phyloP scores from a whole-genome alignment of 2,329 filamentous ascomycete species.

The Neonectria faginata region DNA sequence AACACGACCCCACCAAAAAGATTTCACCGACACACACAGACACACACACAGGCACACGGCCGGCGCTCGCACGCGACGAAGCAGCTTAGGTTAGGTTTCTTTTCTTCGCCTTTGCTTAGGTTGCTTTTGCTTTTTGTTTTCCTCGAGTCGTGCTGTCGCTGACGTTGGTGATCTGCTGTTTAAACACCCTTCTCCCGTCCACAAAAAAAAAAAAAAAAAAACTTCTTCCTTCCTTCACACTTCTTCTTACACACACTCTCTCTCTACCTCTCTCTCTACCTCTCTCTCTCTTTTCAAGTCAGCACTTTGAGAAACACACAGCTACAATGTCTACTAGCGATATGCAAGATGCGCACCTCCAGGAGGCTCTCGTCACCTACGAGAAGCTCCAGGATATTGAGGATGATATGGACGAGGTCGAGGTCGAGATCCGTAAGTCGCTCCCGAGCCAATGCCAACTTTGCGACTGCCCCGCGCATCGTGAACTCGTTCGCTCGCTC shows the following conservation, averaged over 20 bases:
- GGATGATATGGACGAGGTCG: conserved; percentile 84
- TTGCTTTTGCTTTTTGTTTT: conserved; percentile 11
- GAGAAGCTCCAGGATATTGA: conserved; percentile 85
- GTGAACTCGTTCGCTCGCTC: not conserved
- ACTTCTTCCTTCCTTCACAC: conserved; percentile 13
- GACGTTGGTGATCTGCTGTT: conserved; percentile 6
- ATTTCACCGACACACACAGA: conserved; percentile 37
- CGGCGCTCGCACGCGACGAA: conserved; percentile 13
- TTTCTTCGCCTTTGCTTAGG: not conserved
- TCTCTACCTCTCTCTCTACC: conserved; percentile 21
- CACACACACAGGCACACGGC: conserved; percentile 5
- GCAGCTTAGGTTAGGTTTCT: conserved; percentile 24
- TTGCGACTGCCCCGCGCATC: not conserved
- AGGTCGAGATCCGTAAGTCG: conserved; percentile 82
- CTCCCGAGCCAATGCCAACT: conserved; percentile 2
- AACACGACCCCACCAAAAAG: conserved; percentile 46
- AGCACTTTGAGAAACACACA: conserved; percentile 17
- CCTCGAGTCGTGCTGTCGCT: conserved; percentile 7
- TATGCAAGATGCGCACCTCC: conserved; percentile 49
- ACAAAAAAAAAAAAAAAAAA: conserved; percentile 29
- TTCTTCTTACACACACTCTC: not conserved
- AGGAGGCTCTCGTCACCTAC: conserved; percentile 66
- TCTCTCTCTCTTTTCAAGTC: conserved; percentile 9
- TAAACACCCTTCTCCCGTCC: conserved; percentile 7
- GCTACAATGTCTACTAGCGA: conserved; percentile 51